Conservation (phyloP, 495 filamentous ascomycete species). For the Clohesyomyces aquaticus region DNA sequence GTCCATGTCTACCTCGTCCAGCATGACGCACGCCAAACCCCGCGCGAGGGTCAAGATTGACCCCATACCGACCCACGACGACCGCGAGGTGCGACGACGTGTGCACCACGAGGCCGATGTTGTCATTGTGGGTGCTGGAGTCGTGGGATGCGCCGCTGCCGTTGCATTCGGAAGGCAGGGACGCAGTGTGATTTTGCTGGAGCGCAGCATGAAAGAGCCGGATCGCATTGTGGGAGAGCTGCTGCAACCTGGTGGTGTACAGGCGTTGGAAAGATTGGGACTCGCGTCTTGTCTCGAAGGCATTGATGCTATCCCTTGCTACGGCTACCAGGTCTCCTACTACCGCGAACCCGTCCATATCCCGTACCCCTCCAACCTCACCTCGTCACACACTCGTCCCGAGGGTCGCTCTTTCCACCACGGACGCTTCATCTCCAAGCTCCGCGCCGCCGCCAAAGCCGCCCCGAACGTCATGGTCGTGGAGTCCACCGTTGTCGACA, state of each 20-base stretch:
- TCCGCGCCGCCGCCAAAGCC: constrained; percentile 44
- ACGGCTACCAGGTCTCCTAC: constrained; percentile 88
- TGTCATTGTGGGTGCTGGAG: constrained; percentile 86
- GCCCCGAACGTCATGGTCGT: constrained; percentile 54
- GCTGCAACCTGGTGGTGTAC: constrained; percentile 87
- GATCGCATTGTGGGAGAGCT: constrained; percentile 97
- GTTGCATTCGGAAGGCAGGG: constrained; percentile 81
- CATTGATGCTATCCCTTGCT: constrained; percentile 80
- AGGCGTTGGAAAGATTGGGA: constrained; percentile 79
- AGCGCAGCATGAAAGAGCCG: constrained; percentile 87
- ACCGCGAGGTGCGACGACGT: constrained; percentile 41
- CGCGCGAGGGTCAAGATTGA: constrained; percentile 3
- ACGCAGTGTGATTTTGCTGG: constrained; percentile 87
- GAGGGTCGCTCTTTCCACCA: constrained; percentile 54
- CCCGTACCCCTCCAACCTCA: constrained; percentile 59
- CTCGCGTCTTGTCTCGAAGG: constrained; percentile 79
- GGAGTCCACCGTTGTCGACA: constrained; percentile 54
- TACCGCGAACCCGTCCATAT: constrained; percentile 77
- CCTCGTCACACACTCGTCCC: constrained; percentile 32
- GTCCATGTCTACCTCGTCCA: constrained; percentile 11
- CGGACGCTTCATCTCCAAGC: constrained; percentile 50
- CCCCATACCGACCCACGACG: constrained; percentile 17
- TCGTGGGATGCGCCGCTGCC: constrained; percentile 87
- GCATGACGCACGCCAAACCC: constrained; percentile 14
- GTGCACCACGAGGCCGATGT: constrained; percentile 64